Conservation (phyloP, 2,329 filamentous ascomycete species). For the Colletotrichum incanum region DNA sequence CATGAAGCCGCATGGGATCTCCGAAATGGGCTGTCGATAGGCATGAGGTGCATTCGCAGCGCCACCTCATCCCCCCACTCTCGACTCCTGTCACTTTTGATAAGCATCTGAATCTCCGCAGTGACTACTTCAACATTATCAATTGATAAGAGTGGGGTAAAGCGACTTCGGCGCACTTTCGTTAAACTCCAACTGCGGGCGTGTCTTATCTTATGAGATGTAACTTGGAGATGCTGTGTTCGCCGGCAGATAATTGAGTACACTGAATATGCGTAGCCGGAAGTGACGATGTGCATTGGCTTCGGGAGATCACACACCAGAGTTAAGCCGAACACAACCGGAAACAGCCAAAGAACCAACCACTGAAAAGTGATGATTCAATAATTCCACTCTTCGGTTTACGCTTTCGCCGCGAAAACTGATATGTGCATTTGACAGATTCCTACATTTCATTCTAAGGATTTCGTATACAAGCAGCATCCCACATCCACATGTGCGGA, state of each 20-base stretch:
- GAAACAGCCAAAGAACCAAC: background rate
- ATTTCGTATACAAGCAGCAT: conserved; percentile 1
- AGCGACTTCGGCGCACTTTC: background rate
- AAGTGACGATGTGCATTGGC: background rate
- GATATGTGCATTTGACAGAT: background rate
- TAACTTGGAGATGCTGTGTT: background rate
- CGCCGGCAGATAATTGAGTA: background rate
- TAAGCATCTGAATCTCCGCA: conserved; percentile 13
- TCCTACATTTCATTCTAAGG: background rate
- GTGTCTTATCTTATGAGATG: conserved; percentile 20
- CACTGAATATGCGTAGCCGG: background rate
- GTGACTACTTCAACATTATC: background rate
- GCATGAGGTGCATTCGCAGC: background rate
- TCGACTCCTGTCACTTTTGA: conserved; percentile 17
- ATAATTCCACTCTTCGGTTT: background rate
- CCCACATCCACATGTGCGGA: background rate
- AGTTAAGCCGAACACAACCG: background rate
- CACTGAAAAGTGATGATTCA: background rate
- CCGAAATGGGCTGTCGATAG: conserved; percentile 10
- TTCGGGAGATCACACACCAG: background rate
- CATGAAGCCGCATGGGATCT: background rate
- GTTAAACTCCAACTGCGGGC: conserved; percentile 11
- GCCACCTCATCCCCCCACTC: conserved; percentile 26
- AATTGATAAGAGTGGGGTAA: conserved; percentile 36
- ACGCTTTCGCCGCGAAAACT: background rate